Percentiles rank a stretch among this genome's conserved stretches.
Conservation (phyloP, 108 stramenopile species). For the Pseudonitzschia pungens region DNA sequence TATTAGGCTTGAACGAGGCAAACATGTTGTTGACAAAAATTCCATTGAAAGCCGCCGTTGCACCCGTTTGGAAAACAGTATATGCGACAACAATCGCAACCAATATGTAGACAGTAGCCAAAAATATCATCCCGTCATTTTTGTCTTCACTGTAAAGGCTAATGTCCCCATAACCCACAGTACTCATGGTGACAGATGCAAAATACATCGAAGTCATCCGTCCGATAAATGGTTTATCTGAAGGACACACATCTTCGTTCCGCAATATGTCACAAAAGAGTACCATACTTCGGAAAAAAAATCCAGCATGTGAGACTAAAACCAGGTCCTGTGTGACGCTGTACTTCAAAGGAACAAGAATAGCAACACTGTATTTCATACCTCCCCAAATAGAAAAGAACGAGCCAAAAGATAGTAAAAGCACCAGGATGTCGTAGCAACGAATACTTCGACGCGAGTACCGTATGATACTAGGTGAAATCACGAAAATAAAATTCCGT, state of each 20-base stretch:
- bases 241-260: slow-evolving; percentile 41
- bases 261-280: slow-evolving; percentile 50
- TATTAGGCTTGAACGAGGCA: not conserved
- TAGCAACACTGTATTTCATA: not conserved
- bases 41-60: slow-evolving; percentile 24
- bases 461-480: slow-evolving; percentile 43
- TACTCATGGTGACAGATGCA: slow-evolving; percentile 43
- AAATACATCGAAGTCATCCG: slow-evolving; percentile 45
- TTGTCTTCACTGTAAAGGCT: slow-evolving; percentile 16
- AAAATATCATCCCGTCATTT: slow-evolving; percentile 41
- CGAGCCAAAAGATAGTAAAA: not conserved
- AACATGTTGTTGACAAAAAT: slow-evolving; percentile 1
- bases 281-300: slow-evolving; percentile 35
- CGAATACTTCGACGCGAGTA: slow-evolving; percentile 9
- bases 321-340: not conserved
- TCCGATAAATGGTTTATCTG: slow-evolving; percentile 8
- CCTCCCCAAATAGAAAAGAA: not conserved
- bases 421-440: not conserved
- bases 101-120: slow-evolving; percentile 52
- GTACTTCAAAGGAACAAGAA: not conserved
- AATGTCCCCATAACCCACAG: slow-evolving; percentile 59
- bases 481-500: slow-evolving; percentile 54
- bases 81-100: slow-evolving; percentile 39
- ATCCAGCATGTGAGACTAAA: slow-evolving; percentile 13
- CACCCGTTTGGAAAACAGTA: slow-evolving; percentile 37